phyloP scores from a whole-genome alignment of 2,329 filamentous ascomycete genomes.

The Endocalyx cinctus region DNA sequence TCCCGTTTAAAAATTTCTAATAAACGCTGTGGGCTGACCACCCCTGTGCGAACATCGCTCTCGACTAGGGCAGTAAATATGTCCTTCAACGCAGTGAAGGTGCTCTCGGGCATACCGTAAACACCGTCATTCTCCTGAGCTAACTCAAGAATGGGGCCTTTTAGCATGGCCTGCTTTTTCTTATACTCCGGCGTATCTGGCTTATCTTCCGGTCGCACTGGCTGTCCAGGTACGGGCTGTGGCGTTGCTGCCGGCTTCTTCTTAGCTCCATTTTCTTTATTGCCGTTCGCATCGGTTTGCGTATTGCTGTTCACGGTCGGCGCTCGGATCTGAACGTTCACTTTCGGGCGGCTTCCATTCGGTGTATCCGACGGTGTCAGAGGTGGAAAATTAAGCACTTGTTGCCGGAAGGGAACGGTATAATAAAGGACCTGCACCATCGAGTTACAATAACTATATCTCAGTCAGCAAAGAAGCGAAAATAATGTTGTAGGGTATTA shows the following conservation, averaged over 20 bases:
- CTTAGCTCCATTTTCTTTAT: constrained; percentile 53
- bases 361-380: constrained; percentile 66
- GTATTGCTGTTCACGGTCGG: constrained; percentile 45
- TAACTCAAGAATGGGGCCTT: constrained; percentile 81
- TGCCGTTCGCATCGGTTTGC: constrained; percentile 39
- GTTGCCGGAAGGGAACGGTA: constrained; percentile 87
- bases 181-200: constrained; percentile 95
- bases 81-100: constrained; percentile 92
- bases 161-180: constrained; percentile 89
- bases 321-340: constrained; percentile 59
- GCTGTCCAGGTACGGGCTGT: constrained; percentile 50
- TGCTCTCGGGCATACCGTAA: constrained; percentile 91
- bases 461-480: constrained; percentile 20
- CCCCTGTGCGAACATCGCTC: constrained; percentile 76
- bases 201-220: constrained; percentile 76
- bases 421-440: constrained; percentile 97
- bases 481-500: constrained; percentile 7
- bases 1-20: constrained; percentile 89
- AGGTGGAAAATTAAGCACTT: constrained; percentile 85
- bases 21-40: constrained; percentile 88
- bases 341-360: constrained; percentile 50
- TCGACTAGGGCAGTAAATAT: constrained; percentile 89
- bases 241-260: constrained; percentile 50
- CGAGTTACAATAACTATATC: constrained; percentile 87
- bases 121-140: constrained; percentile 71